Evolutionary conservation across 148 eudicot species (phyloP).

Genomic region (Polygonum maritimum): DNA sequence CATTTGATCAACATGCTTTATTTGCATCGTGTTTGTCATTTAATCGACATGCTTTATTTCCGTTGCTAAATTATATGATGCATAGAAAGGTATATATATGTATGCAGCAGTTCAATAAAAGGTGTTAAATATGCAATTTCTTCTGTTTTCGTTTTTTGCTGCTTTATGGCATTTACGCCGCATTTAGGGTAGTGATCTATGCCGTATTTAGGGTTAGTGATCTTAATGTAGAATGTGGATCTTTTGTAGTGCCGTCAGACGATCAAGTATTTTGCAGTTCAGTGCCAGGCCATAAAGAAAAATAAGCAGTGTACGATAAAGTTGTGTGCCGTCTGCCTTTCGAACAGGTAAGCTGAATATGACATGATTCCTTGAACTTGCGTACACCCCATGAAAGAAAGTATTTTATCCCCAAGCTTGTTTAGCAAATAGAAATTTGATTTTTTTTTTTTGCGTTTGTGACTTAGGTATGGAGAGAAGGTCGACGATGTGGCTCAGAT

Average conservation of each 20-base stretch:
- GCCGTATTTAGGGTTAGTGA: not conserved
- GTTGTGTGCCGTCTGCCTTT: slow-evolving; percentile 66
- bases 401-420: not conserved
- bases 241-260: slow-evolving; percentile 78
- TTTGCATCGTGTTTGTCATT: not conserved
- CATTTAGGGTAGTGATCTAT: not conserved
- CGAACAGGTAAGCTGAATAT: slow-evolving; percentile 48
- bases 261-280: slow-evolving; percentile 46
- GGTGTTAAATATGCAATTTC: not conserved
- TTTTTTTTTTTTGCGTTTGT: not conserved
- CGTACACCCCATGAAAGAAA: not conserved
- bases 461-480: slow-evolving; percentile 68
- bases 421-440: not conserved
- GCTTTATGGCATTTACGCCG: not conserved
- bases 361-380: not conserved
- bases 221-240: not conserved
- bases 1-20: not conserved
- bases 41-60: not conserved
- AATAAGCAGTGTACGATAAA: slow-evolving; percentile 47
- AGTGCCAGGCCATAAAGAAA: slow-evolving; percentile 54
- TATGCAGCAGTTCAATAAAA: not conserved
- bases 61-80: not conserved
- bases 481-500: slow-evolving; percentile 47
- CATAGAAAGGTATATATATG: not conserved
- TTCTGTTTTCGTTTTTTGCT: not conserved